These are phyloP conservation scores for Botrytis deweyae DNA, from an alignment of 2,329 filamentous ascomycete genomes.

Conservation along the genomic window DNA sequence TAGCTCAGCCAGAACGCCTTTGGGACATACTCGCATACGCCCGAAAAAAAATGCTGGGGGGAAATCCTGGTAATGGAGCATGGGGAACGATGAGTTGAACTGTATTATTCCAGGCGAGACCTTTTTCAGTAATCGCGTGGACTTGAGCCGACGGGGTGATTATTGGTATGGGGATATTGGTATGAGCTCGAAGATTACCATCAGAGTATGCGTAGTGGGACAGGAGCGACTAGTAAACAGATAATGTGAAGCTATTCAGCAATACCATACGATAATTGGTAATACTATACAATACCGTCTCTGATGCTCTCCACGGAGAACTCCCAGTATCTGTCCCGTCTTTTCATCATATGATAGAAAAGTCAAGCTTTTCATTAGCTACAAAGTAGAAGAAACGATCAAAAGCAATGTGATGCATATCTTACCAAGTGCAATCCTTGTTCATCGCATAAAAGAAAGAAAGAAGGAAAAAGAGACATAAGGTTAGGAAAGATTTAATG, in stretches of 20 bases:
- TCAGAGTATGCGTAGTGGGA: neutral
- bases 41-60: constrained; percentile 1
- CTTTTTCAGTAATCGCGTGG: neutral
- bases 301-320: neutral
- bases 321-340: neutral
- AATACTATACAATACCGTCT: neutral
- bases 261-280: neutral
- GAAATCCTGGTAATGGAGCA: neutral
- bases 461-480: neutral
- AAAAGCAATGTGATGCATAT: constrained; percentile 14
- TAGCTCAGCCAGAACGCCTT: constrained; percentile 10
- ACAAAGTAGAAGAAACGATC: constrained; percentile 1
- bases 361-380: constrained; percentile 10
- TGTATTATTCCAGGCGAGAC: neutral
- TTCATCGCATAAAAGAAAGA: neutral
- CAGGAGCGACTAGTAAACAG: neutral
- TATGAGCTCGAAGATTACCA: neutral
- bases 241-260: neutral
- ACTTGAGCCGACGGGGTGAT: neutral
- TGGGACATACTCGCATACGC: constrained; percentile 15
- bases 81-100: constrained; percentile 4
- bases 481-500: neutral
- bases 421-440: neutral
- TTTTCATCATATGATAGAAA: constrained; percentile 14
- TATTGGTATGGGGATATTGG: neutral